Conservation (phyloP, 305 asterid genomes). For the Ilex paraguariensis region DNA sequence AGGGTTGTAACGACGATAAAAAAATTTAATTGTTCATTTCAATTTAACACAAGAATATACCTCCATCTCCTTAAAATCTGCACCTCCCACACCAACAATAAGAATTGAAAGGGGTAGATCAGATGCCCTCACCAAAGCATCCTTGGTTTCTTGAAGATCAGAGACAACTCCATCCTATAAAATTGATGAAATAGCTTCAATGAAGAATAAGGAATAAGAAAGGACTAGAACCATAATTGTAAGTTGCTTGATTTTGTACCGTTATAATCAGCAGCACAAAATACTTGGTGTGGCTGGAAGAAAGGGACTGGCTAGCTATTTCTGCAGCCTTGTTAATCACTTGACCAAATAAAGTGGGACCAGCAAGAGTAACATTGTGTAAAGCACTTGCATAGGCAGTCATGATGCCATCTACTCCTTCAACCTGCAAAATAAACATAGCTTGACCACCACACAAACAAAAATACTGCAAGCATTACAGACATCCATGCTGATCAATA, state of each 20-base stretch:
- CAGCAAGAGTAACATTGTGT: slow-evolving; percentile 50
- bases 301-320: slow-evolving; percentile 53
- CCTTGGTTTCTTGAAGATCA: slow-evolving; percentile 58
- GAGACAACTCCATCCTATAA: slow-evolving; percentile 70
- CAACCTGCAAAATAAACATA: slow-evolving; percentile 35
- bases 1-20: not conserved
- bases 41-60: slow-evolving; percentile 18
- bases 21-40: not conserved
- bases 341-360: slow-evolving; percentile 77
- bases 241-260: slow-evolving; percentile 24
- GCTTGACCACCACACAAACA: not conserved
- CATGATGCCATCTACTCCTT: slow-evolving; percentile 79
- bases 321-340: slow-evolving; percentile 71
- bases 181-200: not conserved
- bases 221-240: not conserved
- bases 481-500: too few species aligned
- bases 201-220: not conserved
- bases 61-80: slow-evolving; percentile 79
- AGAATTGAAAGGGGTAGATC: slow-evolving; percentile 78
- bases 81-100: slow-evolving; percentile 73
- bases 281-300: slow-evolving; percentile 49
- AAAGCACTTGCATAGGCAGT: slow-evolving; percentile 60
- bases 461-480: too few species aligned
- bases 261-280: slow-evolving; percentile 66
- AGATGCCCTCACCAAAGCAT: slow-evolving; percentile 64